Percentiles rank a stretch among this genome's conserved stretches.
Conservation (phyloP, 441 rosid genomes). For the Arabidopsis lyrata region DNA sequence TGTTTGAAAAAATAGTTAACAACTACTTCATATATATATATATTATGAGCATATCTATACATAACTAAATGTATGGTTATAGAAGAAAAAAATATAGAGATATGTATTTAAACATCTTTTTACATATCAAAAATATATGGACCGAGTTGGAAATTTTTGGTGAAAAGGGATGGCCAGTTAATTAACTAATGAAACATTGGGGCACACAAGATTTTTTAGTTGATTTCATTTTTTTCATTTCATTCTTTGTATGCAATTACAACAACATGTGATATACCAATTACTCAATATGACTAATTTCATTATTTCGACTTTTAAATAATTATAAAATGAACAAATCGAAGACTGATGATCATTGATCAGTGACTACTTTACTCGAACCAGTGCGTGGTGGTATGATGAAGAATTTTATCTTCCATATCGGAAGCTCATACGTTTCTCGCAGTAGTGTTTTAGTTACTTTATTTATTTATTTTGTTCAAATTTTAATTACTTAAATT, state of each 20-base stretch:
- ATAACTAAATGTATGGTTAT: background rate
- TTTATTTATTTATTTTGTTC: too few species aligned
- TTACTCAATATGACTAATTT: background rate
- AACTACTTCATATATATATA: background rate
- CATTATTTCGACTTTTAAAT: background rate
- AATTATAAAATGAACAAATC: background rate
- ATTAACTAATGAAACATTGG: background rate
- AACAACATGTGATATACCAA: slow-evolving; percentile 9
- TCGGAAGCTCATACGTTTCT: background rate
- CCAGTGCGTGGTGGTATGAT: background rate
- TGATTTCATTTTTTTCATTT: background rate
- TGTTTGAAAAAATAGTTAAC: background rate
- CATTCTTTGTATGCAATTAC: background rate
- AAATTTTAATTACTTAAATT: background rate
- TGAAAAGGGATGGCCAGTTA: slow-evolving; percentile 3
- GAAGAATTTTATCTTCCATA: background rate
- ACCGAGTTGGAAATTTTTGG: slow-evolving; percentile 11
- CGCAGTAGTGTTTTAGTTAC: background rate
- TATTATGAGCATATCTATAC: background rate
- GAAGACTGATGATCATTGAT: background rate
- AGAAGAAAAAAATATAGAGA: background rate
- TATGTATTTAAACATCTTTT: background rate
- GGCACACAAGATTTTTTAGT: slow-evolving; percentile 18
- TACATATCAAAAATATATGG: background rate
- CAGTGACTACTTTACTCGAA: slow-evolving; percentile 5